Percentiles rank a stretch among this genome's conserved stretches.
These are phyloP conservation scores for Pseudogymnoascus sp. DNA, from an alignment of 2,329 filamentous ascomycete species.

Conservation along the genomic window DNA sequence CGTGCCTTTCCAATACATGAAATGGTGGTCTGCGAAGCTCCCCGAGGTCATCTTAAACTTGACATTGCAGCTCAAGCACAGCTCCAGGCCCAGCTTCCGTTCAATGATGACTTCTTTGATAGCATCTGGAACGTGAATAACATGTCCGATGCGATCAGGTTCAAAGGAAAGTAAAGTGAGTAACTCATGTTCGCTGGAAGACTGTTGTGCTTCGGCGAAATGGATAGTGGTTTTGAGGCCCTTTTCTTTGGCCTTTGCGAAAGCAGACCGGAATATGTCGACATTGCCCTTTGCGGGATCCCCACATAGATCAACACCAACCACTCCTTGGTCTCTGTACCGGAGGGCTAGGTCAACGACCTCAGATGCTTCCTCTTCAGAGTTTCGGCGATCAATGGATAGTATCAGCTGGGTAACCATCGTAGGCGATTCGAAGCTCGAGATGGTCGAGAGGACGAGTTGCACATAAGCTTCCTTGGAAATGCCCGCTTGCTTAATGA, in stretches of 20 bases:
- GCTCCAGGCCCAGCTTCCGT: slow-evolving; percentile 56
- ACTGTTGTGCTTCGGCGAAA: slow-evolving; percentile 62
- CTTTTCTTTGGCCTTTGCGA: slow-evolving; percentile 45
- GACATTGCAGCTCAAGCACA: slow-evolving; percentile 77
- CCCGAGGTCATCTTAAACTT: slow-evolving; percentile 63
- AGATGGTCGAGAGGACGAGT: slow-evolving; percentile 58
- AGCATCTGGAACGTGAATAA: slow-evolving; percentile 60
- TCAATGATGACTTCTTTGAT: slow-evolving; percentile 47
- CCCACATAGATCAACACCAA: slow-evolving; percentile 72
- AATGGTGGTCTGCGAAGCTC: slow-evolving; percentile 62
- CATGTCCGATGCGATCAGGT: slow-evolving; percentile 67
- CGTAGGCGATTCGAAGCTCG: slow-evolving; percentile 33
- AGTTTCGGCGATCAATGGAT: slow-evolving; percentile 61
- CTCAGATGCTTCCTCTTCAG: slow-evolving; percentile 48
- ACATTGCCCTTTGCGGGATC: slow-evolving; percentile 59
- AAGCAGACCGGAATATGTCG: slow-evolving; percentile 48
- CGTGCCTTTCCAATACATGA: slow-evolving; percentile 59
- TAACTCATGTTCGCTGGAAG: slow-evolving; percentile 52
- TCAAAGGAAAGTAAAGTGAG: slow-evolving; percentile 53
- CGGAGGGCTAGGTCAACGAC: slow-evolving; percentile 55
- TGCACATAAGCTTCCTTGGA: slow-evolving; percentile 53
- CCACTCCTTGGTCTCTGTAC: slow-evolving; percentile 47
- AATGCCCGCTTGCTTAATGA: slow-evolving; percentile 40
- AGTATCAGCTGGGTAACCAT: slow-evolving; percentile 62
- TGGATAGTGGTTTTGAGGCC: slow-evolving; percentile 63